Evolutionary conservation across 2,329 filamentous ascomycete species (phyloP), one percentile per base, ranked within the genome.

Genomic region (Xylogone sp.): DNA sequence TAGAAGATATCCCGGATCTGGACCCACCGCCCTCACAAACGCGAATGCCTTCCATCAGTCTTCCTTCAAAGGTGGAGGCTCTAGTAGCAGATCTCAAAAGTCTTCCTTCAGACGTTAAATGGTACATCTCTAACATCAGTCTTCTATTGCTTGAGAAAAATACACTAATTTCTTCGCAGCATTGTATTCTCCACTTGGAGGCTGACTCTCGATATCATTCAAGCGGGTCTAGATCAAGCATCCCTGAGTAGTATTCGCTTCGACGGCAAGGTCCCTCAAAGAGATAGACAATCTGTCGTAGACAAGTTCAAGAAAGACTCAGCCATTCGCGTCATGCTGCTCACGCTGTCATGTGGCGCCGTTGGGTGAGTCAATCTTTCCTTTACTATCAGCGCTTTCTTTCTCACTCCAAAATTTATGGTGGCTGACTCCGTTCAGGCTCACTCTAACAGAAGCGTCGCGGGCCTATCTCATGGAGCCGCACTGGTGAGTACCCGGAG

Each of bases 151-250:
- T 50, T 19, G 9, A 6, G 21, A 18, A 21, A 7, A 31, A 22
- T 54, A 31, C 56, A 43, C 43, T 58, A 31, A 52, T 22, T 6
- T 1, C 39, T 24, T 9, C 0, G 1, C 20, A 79, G 77, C 46
- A 67, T 79, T 16, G 69, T 81, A 0, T 81, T 81, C 51, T 79
- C 76, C 0, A 73, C 65, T 0, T 81, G 77, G 77, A 69, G 72
- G 16, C 57, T 71, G 10, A 78, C 72, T 0, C 72, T 81, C 1
- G 70, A 79, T 42, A 50, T 78, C 1, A 63, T 79, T 0, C 65
- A 75, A 46, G 55, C 52, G 1, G 73, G 70, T 0, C 61, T 81
- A 0, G 54, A 65, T 0, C 52, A 70, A 16, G 59, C 64, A 0
- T 51, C 46, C 0, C 69, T 81, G 3, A 42, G 29, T 1, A 65